Evolutionary conservation across 768 basidiomycete species (phyloP), one percentile per base, ranked within the genome.

Genomic region (Udeniomyces megalosporus): DNA sequence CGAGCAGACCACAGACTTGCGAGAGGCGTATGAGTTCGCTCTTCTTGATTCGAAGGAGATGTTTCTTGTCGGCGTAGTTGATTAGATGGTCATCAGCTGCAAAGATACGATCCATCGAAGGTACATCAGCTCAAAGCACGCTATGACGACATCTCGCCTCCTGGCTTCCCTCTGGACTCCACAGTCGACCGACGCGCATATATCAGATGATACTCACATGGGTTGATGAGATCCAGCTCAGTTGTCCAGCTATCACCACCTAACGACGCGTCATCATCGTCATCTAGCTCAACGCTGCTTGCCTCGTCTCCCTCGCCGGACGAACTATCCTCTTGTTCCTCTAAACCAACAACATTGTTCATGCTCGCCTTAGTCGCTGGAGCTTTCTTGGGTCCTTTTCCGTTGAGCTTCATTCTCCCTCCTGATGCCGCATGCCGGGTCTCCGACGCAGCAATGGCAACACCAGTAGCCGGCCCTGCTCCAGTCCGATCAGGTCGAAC

Each of bases 71-170:
- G 32, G 63, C 63, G 26, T 54, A 7, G 29, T 53, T 54, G 58
- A 65, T 60, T 2, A 65, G 58, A 29, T 65, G 44, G 51, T 65
- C 58, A 52, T 65, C 63, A n/a, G 61, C 61, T 62, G 24, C 22
- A 38, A 6, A 28, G n/a, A 29, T 17, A 38, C n/a, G n/a, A n/a
- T n/a, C n/a, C n/a, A n/a, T n/a, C n/a, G n/a, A n/a, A n/a, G n/a
- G n/a, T n/a, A n/a, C n/a, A n/a, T n/a, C n/a, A n/a, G n/a, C n/a
- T n/a, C n/a, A n/a, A n/a, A n/a, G n/a, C n/a, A n/a, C n/a, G n/a
- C n/a, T n/a, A n/a, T n/a, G n/a, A n/a, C n/a, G n/a, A n/a, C n/a
- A n/a, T n/a, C n/a, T n/a, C n/a, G n/a, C n/a, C n/a, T n/a, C n/a
- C n/a, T n/a, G n/a, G n/a, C n/a, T n/a, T n/a, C n/a, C n/a, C n/a